Conservation (phyloP, 164 flowering plant species). For the Pachysandra terminalis region DNA sequence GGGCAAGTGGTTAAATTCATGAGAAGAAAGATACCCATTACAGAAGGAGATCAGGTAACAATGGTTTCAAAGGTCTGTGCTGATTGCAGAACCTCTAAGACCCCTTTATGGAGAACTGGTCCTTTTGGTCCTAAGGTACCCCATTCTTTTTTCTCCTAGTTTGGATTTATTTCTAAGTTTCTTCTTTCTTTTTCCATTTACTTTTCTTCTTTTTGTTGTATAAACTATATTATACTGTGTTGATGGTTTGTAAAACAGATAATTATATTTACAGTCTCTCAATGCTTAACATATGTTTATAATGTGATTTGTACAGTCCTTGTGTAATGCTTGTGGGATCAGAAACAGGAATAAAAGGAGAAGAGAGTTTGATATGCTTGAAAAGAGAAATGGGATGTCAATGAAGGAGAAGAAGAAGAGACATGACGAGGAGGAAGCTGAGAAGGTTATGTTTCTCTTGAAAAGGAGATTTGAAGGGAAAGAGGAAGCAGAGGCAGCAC, state of each 20-base stretch:
- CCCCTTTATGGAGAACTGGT: slow-evolving; percentile 24
- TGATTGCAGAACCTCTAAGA: slow-evolving; percentile 19
- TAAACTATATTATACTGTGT: neutral
- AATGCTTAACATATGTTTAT: neutral
- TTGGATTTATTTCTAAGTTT: slow-evolving; percentile 10
- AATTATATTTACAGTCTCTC: neutral
- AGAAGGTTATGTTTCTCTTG: neutral
- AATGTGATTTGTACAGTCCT: slow-evolving; percentile 9
- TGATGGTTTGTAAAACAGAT: neutral
- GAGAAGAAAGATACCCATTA: slow-evolving; percentile 5
- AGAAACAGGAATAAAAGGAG: slow-evolving; percentile 11
- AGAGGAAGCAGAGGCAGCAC: slow-evolving; percentile 22
- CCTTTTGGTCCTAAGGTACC: slow-evolving; percentile 20
- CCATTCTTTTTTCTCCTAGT: neutral
- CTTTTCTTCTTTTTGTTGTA: neutral
- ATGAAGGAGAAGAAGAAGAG: neutral
- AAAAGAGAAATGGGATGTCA: neutral
- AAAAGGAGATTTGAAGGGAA: slow-evolving; percentile 4
- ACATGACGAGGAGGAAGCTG: neutral
- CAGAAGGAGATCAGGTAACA: neutral
- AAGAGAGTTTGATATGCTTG: neutral
- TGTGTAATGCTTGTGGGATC: slow-evolving; percentile 26
- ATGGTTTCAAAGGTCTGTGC: slow-evolving; percentile 12
- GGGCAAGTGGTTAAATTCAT: neutral
- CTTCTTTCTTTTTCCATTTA: neutral